Evolutionary conservation across 164 flowering plant species (phyloP).

Genomic region (Litsea cubeba): DNA sequence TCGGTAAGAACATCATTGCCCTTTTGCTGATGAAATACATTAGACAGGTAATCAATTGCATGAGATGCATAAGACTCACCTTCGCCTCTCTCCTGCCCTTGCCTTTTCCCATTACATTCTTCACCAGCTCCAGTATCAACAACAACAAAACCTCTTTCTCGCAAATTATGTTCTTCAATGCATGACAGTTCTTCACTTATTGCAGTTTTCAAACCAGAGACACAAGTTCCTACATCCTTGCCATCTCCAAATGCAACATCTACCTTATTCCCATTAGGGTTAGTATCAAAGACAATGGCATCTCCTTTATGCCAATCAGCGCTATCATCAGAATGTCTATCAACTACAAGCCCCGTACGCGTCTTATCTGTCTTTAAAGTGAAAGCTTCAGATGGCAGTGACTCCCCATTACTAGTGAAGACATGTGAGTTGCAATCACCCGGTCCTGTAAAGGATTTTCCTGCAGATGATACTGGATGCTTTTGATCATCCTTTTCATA

Average conservation of each 20-base stretch:
- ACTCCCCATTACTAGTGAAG: background rate
- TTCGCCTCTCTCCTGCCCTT: background rate
- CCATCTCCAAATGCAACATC: background rate
- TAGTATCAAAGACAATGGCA: background rate
- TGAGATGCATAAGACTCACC: background rate
- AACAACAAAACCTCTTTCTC: background rate
- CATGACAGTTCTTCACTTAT: background rate
- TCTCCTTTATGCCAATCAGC: background rate
- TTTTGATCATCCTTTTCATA: constrained; percentile 1
- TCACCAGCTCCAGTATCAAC: background rate
- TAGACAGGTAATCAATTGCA: background rate
- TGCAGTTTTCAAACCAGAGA: background rate
- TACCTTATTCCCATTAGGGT: background rate
- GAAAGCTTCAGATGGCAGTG: background rate
- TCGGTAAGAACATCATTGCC: background rate
- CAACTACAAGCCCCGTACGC: background rate
- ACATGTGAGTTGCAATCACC: background rate
- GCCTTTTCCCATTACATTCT: background rate
- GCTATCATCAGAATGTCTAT: background rate
- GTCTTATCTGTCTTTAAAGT: background rate
- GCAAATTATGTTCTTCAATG: background rate
- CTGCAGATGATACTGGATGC: background rate
- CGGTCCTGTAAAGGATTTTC: background rate
- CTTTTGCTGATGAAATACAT: background rate
- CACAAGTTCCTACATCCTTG: background rate